phyloP scores from a whole-genome alignment of 202 grass and related monocot species.

The Elaeis oleifera region DNA sequence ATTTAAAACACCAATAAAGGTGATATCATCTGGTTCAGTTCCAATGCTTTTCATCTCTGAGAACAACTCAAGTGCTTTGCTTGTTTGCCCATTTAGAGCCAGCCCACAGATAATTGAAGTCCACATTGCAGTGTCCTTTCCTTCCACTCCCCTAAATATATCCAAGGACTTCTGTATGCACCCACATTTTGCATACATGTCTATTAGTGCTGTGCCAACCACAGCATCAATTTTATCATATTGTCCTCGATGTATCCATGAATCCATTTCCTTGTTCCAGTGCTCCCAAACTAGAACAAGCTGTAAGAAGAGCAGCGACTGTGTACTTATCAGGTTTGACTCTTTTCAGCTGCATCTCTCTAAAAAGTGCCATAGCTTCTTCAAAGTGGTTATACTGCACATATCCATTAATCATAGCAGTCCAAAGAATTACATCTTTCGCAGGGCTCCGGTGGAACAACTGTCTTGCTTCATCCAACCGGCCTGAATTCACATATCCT shows the following conservation, averaged over 20 bases:
- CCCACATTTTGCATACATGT: slow-evolving; percentile 29
- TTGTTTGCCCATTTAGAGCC: slow-evolving; percentile 43
- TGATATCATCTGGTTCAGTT: slow-evolving; percentile 39
- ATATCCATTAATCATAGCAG: slow-evolving; percentile 58
- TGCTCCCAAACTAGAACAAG: slow-evolving; percentile 46
- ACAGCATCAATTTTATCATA: slow-evolving; percentile 9
- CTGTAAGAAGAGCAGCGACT: slow-evolving; percentile 49
- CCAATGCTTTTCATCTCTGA: slow-evolving; percentile 36
- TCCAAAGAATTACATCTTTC: slow-evolving; percentile 65
- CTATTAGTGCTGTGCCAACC: slow-evolving; percentile 18
- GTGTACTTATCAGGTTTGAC: slow-evolving; percentile 58
- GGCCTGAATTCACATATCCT: slow-evolving; percentile 30
- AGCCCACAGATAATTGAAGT: slow-evolving; percentile 55
- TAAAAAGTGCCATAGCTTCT: slow-evolving; percentile 46
- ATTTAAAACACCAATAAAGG: slow-evolving; percentile 41
- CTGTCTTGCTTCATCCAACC: slow-evolving; percentile 43
- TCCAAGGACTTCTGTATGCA: slow-evolving; percentile 43
- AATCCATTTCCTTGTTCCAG: slow-evolving; percentile 30
- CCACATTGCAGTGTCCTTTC: slow-evolving; percentile 39
- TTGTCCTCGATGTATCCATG: slow-evolving; percentile 16
- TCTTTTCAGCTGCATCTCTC: slow-evolving; percentile 46
- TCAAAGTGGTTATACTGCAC: slow-evolving; percentile 39
- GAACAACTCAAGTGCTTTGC: slow-evolving; percentile 54
- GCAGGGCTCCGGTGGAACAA: slow-evolving; percentile 38
- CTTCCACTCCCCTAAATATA: slow-evolving; percentile 30